Evolutionary conservation across 805 yeast genomes (phyloP).

Genomic region (Isabelozyma gotoi): DNA sequence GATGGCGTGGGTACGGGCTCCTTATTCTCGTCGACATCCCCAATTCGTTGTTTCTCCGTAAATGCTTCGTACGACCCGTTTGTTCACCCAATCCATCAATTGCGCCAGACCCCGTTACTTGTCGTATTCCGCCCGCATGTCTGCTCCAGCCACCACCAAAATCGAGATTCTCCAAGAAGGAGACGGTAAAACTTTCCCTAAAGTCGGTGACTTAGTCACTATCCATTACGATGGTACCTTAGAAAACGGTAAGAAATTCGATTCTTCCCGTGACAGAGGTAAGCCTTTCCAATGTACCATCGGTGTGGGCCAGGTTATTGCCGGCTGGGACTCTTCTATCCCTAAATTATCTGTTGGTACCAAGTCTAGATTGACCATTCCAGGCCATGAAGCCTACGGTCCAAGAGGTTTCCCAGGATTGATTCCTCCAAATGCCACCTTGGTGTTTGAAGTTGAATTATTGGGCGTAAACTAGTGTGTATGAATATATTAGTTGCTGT

Average conservation of each 20-base stretch:
- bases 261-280: conserved; percentile 92
- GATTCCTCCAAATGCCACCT: conserved; percentile 95
- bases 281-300: conserved; percentile 91
- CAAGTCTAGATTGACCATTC: conserved; percentile 88
- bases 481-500: background rate
- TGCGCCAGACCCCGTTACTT: background rate
- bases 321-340: conserved; percentile 95
- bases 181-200: conserved; percentile 86
- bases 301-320: conserved; percentile 95
- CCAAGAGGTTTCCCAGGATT: conserved; percentile 93
- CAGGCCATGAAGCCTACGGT: conserved; percentile 93
- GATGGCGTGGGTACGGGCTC: too few relatives aligned
- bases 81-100: conserved; percentile 1
- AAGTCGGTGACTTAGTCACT: conserved; percentile 82
- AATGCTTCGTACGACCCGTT: background rate
- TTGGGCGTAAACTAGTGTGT: conserved; percentile 47
- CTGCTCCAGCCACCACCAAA: conserved; percentile 41
- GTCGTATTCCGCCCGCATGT: conserved; percentile 19
- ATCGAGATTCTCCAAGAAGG: conserved; percentile 54
- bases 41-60: background rate
- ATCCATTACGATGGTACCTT: conserved; percentile 96
- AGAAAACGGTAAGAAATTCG: conserved; percentile 94
- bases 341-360: conserved; percentile 92
- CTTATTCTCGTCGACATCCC: background rate
- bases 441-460: conserved; percentile 82